A percentile compares a stretch with the other conserved stretches of the same genome.
Conservation (phyloP, 331 rosid species). For the Quercus lobata region DNA sequence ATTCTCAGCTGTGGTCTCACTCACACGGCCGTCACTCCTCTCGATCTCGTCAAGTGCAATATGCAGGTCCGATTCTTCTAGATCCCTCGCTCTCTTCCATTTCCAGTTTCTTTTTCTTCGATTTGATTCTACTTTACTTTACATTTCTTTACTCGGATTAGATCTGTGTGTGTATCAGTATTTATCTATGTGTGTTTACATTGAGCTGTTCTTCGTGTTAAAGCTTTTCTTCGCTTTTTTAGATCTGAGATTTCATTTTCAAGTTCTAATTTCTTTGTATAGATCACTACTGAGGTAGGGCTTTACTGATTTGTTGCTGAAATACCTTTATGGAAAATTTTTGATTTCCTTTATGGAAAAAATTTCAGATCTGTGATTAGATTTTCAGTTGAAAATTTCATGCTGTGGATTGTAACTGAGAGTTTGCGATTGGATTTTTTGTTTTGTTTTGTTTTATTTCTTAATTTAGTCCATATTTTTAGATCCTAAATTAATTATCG, state of each 20-base stretch:
- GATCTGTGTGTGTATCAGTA: slow-evolving; percentile 24
- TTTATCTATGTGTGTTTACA: not conserved
- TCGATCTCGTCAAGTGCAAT: slow-evolving; percentile 93
- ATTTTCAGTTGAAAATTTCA: not conserved
- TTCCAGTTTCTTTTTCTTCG: not conserved
- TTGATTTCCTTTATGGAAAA: too few relatives aligned
- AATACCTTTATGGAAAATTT: not conserved
- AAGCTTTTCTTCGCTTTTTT: too few relatives aligned
- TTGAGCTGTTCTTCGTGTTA: not conserved
- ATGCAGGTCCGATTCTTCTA: slow-evolving; percentile 66
- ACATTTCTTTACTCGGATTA: not conserved
- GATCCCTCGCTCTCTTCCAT: slow-evolving; percentile 22
- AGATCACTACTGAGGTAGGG: not conserved
- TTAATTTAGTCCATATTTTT: not conserved
- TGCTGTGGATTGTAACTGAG: not conserved
- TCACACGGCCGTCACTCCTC: slow-evolving; percentile 95
- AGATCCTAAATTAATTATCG: not conserved
- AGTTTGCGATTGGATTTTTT: not conserved
- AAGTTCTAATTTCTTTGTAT: not conserved
- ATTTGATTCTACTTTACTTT: not conserved
- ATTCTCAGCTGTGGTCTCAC: slow-evolving; percentile 89
- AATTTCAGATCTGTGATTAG: not conserved
- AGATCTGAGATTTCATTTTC: slow-evolving; percentile 4
- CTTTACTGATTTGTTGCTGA: not conserved
- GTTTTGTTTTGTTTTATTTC: not conserved